Conservation (phyloP, 805 yeast genomes). For the Ogataea glucozyma region DNA sequence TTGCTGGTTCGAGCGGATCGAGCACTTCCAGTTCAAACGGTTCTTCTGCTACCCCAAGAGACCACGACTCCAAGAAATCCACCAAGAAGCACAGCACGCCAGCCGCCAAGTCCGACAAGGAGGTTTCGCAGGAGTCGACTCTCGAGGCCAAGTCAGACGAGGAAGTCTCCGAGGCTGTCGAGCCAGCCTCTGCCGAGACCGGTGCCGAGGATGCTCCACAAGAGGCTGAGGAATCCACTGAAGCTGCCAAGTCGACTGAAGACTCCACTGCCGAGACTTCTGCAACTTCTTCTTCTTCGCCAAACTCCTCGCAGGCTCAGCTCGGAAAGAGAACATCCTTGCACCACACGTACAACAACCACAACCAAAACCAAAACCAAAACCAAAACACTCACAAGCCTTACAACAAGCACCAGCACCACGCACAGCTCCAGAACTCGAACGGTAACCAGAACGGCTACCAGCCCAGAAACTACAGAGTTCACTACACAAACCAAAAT, state of each 20-base stretch:
- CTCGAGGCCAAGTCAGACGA: slow-evolving; percentile 4
- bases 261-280: background rate
- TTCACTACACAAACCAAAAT: slow-evolving; percentile 19
- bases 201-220: too few species aligned
- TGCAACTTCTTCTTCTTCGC: background rate
- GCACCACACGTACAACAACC: slow-evolving; percentile 10
- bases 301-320: background rate
- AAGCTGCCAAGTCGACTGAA: background rate
- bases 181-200: background rate
- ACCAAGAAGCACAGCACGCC: slow-evolving; percentile 4
- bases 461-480: slow-evolving; percentile 26
- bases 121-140: slow-evolving; percentile 1
- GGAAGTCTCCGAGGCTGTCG: background rate
- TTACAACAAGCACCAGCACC: slow-evolving; percentile 16
- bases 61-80: slow-evolving; percentile 10
- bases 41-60: slow-evolving; percentile 9
- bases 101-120: slow-evolving; percentile 3
- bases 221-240: background rate
- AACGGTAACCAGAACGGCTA: slow-evolving; percentile 21
- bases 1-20: too few species aligned
- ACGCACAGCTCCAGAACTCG: slow-evolving; percentile 7
- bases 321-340: slow-evolving; percentile 1
- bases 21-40: too few species aligned
- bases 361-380: slow-evolving; percentile 11
- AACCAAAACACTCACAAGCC: slow-evolving; percentile 13